Base-by-base conservation (phyloP, 495 filamentous ascomycete species). In the Penicillium lividum region DNA sequence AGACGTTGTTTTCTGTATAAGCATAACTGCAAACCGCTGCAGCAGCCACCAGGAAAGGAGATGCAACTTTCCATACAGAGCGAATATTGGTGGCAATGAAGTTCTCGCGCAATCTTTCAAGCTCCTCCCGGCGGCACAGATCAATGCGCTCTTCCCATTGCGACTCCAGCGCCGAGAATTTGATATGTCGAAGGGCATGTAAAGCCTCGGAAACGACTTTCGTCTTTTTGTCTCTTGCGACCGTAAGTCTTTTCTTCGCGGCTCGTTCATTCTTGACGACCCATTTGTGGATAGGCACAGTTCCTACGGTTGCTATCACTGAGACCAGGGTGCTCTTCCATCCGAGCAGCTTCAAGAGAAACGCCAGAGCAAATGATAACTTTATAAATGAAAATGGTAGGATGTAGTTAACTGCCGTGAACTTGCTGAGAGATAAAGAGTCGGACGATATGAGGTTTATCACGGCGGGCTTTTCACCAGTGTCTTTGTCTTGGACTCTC, bases 131-230 rank as follows among this genome's bases (percentile, higher is more conserved):
- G 13, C 46, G 46, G 31, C 46, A 49, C 10, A 30, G 10, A 13
- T 49, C 46, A 31, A 49, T 49, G 2, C 46, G 46, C 15, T 49
- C 46, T 31, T 49, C 46, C 46, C 46, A 49, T 5, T 49, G 46
- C 22, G 28, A 3, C 22, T 49, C 46, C 13, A 31, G 13, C 4
- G 46, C 46, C 4, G 46, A 49, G 15, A 49, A 49, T 16, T 49
- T 49, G 10, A 49, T 49, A 6, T 49, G 46, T 6, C 46, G 46
- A 8, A 49, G 27, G 7, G 46, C 4, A 30, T 31, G 27, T 11
- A 49, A 7, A 29, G 27, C 46, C n/a, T 49, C 46, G 7, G 27
- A 31, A 11, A 30, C 22, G 4, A 18, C 28, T n/a, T 30, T 49
- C 5, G 46, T 31, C 28, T 49, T 49, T 16, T 30, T 49, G n/a